These are phyloP conservation scores for Xylariomycetidae sp. DNA, from an alignment of 2,329 filamentous ascomycete species.

Conservation along the genomic window DNA sequence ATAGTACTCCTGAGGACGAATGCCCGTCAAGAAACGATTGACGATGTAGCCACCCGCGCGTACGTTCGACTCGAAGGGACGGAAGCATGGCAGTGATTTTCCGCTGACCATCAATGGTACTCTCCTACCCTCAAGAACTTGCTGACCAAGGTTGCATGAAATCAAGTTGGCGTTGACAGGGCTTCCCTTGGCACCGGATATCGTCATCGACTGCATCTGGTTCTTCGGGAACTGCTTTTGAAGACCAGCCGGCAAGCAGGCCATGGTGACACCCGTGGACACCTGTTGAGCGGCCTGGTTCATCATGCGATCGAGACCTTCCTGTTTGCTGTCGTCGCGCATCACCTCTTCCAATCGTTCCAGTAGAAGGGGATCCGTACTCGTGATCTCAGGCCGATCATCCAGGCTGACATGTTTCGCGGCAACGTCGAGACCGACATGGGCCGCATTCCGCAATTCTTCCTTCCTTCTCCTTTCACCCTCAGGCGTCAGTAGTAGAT, in stretches of 20 bases:
- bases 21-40: slow-evolving; percentile 95
- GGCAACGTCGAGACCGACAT: slow-evolving; percentile 72
- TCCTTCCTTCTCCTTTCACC: slow-evolving; percentile 68
- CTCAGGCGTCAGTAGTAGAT: slow-evolving; percentile 74
- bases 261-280: slow-evolving; percentile 70
- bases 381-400: slow-evolving; percentile 45
- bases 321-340: slow-evolving; percentile 85
- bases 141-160: slow-evolving; percentile 94
- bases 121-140: slow-evolving; percentile 88
- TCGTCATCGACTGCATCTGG: slow-evolving; percentile 99
- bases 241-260: slow-evolving; percentile 74
- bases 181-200: slow-evolving; percentile 89
- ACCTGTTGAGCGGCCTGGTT: slow-evolving; percentile 65
- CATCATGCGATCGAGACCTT: slow-evolving; percentile 81
- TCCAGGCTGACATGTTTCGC: slow-evolving; percentile 83
- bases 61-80: slow-evolving; percentile 81
- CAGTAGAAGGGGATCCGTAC: slow-evolving; percentile 64
- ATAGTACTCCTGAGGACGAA: slow-evolving; percentile 95
- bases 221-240: slow-evolving; percentile 93
- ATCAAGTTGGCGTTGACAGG: slow-evolving; percentile 95
- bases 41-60: slow-evolving; percentile 90
- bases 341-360: slow-evolving; percentile 81
- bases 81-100: slow-evolving; percentile 92
- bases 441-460: slow-evolving; percentile 60
- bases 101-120: slow-evolving; percentile 98